Evolutionary conservation across 2,329 filamentous ascomycete genomes (phyloP), one percentile per base, ranked within the genome.

Genomic region (Penicillium sp.): DNA sequence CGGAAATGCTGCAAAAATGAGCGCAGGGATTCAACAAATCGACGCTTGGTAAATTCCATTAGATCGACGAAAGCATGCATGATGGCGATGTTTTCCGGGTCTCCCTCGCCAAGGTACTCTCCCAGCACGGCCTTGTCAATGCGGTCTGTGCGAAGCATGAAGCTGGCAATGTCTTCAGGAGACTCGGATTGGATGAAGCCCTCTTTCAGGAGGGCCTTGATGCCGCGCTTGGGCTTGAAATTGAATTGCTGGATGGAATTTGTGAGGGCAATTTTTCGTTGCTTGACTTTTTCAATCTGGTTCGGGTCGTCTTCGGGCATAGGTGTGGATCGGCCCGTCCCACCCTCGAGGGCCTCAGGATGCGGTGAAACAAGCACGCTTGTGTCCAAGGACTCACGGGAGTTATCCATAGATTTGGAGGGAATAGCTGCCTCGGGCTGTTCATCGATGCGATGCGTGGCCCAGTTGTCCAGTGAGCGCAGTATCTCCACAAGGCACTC

Each of bases 51-150:
- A 65, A 99, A 99, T 45, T 97, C 90, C 92, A 99, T 97, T 20
- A 82, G 78, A 66, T 99, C 93, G 13, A 99, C 93, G 73, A 99
- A 99, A 5, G 92, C 90, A 73, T 99, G 94, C 94, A 99, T 99
- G 64, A 91, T 96, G 59, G 93, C 91, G 66, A 99, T 92, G 69
- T 97, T 95, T 69, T 92, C 87, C 2, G 91, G 82, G 11, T 99
- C 93, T 34, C 92, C 94, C 74, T 99, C 94, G 40, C 94, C 94
- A 7, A 99, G 82, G 65, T 89, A 99, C 72, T 99, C 94, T 66
- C 94, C 94, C 44, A 99, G 88, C 69, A 92, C 88, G 5, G 89
- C 85, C 76, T 99, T 99, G 76, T 97, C 90, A 3, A 99, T 79
- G 31, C 87, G 85, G 14, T 96, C 91, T 66, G 94, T 93, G 32